Percentiles rank a stretch among this genome's conserved stretches.
Conservation (phyloP, 371 early-diverging fungal species). For the Mortierella sp. region DNA sequence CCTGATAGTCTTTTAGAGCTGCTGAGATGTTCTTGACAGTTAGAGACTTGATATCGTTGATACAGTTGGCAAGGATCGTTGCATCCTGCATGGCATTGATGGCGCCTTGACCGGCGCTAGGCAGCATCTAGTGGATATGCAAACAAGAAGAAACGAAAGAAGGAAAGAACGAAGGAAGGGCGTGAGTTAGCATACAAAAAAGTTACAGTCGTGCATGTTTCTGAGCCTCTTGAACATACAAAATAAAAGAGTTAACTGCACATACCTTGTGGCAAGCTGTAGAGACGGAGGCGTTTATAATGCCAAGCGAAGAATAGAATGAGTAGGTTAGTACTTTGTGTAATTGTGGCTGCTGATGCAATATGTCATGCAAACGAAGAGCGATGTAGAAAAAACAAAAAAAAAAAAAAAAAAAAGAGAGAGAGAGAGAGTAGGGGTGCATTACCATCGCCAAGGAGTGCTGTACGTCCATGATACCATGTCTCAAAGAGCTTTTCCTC, state of each 20-base stretch:
- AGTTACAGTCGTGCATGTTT: too few species aligned
- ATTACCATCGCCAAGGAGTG: conserved; percentile 38
- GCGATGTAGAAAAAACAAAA: neutral
- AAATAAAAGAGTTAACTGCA: neutral
- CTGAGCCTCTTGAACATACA: too few species aligned
- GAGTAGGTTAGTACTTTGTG: too few species aligned
- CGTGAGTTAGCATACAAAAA: too few species aligned
- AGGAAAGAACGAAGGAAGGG: too few species aligned
- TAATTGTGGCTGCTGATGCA: too few species aligned
- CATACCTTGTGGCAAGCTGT: conserved; percentile 33
- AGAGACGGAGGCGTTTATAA: neutral
- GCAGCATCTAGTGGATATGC: conserved; percentile 28
- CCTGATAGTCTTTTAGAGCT: conserved; percentile 19
- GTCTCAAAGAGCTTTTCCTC: conserved; percentile 35
- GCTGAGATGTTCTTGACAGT: conserved; percentile 6
- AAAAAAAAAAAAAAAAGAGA: neutral
- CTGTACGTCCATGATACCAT: conserved; percentile 27
- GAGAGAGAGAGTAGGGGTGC: too few species aligned
- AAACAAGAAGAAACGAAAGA: too few species aligned
- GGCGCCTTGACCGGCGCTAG: conserved; percentile 42
- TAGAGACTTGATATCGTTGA: conserved; percentile 14
- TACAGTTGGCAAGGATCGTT: conserved; percentile 33
- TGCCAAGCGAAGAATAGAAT: too few species aligned
- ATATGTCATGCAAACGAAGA: too few species aligned
- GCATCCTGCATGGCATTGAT: conserved; percentile 49